phyloP scores from a whole-genome alignment of 257 asterid genomes.

The Jaltomata sinuosa region DNA sequence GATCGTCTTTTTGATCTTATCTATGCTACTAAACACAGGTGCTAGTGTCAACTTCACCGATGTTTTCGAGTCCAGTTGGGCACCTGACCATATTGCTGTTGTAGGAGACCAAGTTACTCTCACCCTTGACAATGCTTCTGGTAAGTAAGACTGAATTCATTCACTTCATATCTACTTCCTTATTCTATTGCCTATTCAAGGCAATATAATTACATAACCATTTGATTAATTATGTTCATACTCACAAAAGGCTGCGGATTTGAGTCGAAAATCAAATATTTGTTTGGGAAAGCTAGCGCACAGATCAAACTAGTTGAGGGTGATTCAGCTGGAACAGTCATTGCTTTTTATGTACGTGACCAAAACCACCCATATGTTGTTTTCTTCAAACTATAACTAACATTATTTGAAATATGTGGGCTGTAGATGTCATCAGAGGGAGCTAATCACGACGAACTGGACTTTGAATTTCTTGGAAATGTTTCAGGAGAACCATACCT shows the following conservation, averaged over 20 bases:
- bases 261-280: slow-evolving; percentile 42
- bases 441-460: slow-evolving; percentile 49
- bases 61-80: slow-evolving; percentile 35
- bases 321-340: slow-evolving; percentile 57
- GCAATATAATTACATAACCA: neutral
- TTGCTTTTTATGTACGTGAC: slow-evolving; percentile 41
- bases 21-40: slow-evolving; percentile 2
- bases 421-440: slow-evolving; percentile 47
- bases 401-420: neutral
- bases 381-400: neutral
- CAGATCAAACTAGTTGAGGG: slow-evolving; percentile 39
- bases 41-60: slow-evolving; percentile 24
- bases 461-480: slow-evolving; percentile 58
- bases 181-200: neutral
- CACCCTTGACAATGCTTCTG: slow-evolving; percentile 33
- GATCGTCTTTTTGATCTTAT: neutral
- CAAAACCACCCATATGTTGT: neutral
- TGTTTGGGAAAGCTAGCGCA: slow-evolving; percentile 44
- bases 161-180: neutral
- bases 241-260: slow-evolving; percentile 47
- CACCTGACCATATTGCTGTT: slow-evolving; percentile 34
- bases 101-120: slow-evolving; percentile 22
- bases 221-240: neutral
- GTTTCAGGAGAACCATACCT: slow-evolving; percentile 49
- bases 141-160: slow-evolving; percentile 6